phyloP scores from a whole-genome alignment of 768 basidiomycete species.

The Lactarius evosmus region DNA sequence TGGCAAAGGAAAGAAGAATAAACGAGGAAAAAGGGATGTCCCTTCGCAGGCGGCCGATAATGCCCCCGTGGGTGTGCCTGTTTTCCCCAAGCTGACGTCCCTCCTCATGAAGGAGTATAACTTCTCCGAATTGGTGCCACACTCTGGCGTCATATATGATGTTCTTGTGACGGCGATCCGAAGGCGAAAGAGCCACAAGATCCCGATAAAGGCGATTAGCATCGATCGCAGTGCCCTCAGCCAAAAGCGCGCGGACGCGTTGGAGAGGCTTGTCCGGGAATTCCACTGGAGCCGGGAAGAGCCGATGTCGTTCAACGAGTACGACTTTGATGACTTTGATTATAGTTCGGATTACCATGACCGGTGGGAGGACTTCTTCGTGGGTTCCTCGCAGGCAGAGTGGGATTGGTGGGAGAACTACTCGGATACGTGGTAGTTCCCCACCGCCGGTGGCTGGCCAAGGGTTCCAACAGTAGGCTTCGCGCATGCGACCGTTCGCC shows the following conservation, averaged over 20 bases:
- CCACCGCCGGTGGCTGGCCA: neutral
- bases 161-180: neutral
- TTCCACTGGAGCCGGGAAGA: constrained; percentile 1
- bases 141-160: neutral
- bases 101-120: constrained; percentile 7
- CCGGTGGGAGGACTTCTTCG: constrained; percentile 2
- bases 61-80: too few species aligned
- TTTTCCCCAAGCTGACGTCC: constrained; percentile 13
- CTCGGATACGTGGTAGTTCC: neutral
- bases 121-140: neutral
- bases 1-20: neutral
- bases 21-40: neutral
- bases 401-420: constrained; percentile 5
- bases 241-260: neutral
- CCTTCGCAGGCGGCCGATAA: neutral
- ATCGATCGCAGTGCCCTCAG: constrained; percentile 1
- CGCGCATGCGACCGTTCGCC: neutral
- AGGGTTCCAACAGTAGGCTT: neutral
- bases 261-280: neutral
- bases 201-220: neutral
- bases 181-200: neutral
- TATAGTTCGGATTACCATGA: neutral
- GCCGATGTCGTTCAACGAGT: neutral
- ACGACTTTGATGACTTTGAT: neutral
- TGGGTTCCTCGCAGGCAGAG: neutral